Percentiles rank a stretch among this genome's conserved stretches.
Conservation (phyloP, 257 asterid species). For the Ehretia macrophylla region DNA sequence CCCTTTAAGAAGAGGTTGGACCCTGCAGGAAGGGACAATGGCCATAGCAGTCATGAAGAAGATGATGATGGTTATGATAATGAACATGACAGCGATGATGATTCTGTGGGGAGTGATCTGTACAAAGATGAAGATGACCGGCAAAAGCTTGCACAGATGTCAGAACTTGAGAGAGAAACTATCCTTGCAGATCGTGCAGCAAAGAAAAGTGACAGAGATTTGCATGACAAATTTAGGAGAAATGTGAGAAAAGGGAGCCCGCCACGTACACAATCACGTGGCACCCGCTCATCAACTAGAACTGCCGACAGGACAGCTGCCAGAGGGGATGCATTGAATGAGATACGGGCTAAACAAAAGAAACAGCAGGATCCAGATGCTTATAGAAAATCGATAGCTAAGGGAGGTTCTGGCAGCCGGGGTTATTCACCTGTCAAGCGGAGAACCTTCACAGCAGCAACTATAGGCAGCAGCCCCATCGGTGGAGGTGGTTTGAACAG, state of each 20-base stretch:
- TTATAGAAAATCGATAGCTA: conserved; percentile 40
- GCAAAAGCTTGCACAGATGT: conserved; percentile 74
- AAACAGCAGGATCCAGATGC: conserved; percentile 45
- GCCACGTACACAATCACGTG: conserved; percentile 66
- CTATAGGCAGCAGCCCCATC: conserved; percentile 68
- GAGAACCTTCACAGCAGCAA: conserved; percentile 54
- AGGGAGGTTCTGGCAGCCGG: conserved; percentile 58
- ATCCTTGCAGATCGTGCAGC: conserved; percentile 83
- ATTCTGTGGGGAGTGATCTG: conserved; percentile 93
- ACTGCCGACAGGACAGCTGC: conserved; percentile 83
- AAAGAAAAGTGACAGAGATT: conserved; percentile 73
- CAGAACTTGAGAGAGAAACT: conserved; percentile 89
- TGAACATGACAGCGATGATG: conserved; percentile 80
- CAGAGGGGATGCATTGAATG: conserved; percentile 56
- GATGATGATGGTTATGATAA: conserved; percentile 43
- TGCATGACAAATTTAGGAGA: conserved; percentile 60
- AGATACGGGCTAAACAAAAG: conserved; percentile 61
- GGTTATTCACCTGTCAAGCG: conserved; percentile 82
- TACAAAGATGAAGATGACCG: conserved; percentile 88
- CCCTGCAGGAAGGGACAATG: conserved; percentile 70
- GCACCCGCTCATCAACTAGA: conserved; percentile 61
- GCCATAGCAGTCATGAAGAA: conserved; percentile 54
- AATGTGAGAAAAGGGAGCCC: conserved; percentile 55
- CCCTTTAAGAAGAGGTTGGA: conserved; percentile 86
- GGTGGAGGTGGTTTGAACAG: conserved; percentile 74